Evolutionary conservation across 2,329 filamentous ascomycete species (phyloP).

Genomic region (Fusarium nurragi): DNA sequence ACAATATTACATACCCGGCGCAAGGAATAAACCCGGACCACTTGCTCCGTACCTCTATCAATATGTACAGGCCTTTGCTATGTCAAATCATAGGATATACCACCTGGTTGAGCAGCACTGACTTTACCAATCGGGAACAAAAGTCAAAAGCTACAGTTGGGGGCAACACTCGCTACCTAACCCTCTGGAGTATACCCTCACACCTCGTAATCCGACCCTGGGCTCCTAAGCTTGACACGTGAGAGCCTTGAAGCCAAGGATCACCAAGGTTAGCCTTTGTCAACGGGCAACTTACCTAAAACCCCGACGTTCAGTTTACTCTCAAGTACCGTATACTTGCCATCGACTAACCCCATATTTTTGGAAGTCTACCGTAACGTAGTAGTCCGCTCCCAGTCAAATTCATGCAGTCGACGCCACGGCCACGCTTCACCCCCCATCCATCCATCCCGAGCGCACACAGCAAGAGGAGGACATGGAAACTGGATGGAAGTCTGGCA

Average conservation of each 20-base stretch:
- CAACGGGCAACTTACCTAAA: slow-evolving; percentile 25
- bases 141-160: no score
- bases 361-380: slow-evolving; percentile 5
- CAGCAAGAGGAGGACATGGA: background rate
- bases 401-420: slow-evolving; percentile 5
- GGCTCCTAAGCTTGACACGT: background rate
- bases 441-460: background rate
- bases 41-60: no score
- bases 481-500: background rate
- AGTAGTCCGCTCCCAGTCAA: slow-evolving; percentile 15
- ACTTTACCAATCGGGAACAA: no score
- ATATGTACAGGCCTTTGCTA: no score
- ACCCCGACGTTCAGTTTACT: slow-evolving; percentile 4
- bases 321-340: slow-evolving; percentile 27
- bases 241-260: background rate
- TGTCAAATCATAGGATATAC: no score
- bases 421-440: slow-evolving; percentile 15
- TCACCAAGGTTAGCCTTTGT: background rate
- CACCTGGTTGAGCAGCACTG: no score
- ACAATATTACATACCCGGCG: no score
- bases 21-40: no score
- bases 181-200: no score
- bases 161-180: no score
- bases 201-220: background rate
- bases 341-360: slow-evolving; percentile 21